These are phyloP conservation scores for Aspergillus fijiensis DNA, from an alignment of 2,329 filamentous ascomycete species.

Conservation along the genomic window DNA sequence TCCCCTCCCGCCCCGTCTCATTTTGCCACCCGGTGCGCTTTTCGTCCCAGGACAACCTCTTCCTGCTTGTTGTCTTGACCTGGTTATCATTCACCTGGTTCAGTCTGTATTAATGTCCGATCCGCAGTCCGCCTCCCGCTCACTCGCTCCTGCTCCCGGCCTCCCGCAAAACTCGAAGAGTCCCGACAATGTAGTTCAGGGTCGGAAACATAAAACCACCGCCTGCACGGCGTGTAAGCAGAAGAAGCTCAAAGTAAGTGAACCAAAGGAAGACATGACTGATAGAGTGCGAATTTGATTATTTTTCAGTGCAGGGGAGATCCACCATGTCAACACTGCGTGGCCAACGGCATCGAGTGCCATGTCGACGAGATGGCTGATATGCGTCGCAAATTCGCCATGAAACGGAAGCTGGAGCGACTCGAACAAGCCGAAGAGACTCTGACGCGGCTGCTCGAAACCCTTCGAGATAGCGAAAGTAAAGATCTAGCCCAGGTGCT, in stretches of 20 bases:
- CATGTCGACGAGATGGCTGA: conserved; percentile 29
- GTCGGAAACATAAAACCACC: conserved; percentile 26
- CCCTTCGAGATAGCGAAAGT: conserved; percentile 21
- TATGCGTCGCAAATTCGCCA: conserved; percentile 28
- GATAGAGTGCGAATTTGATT: neutral
- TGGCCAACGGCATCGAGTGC: conserved; percentile 27
- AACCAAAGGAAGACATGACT: neutral
- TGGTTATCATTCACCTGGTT: neutral
- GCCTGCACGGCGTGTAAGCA: conserved; percentile 24
- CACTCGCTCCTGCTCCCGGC: conserved; percentile 18
- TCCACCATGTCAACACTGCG: conserved; percentile 29
- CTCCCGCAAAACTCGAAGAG: conserved; percentile 7
- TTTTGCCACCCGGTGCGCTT: neutral
- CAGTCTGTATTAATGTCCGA: conserved; percentile 19
- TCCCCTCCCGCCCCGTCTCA: neutral
- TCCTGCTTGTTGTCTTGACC: neutral
- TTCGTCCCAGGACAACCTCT: neutral
- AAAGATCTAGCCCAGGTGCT: conserved; percentile 23
- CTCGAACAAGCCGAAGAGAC: conserved; percentile 20
- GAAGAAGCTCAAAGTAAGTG: conserved; percentile 25
- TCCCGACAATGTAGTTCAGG: conserved; percentile 14
- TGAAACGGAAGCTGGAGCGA: conserved; percentile 25
- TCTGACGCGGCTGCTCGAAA: conserved; percentile 19
- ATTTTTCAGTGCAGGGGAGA: conserved; percentile 27
- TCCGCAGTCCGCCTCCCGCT: conserved; percentile 16